Evolutionary conservation across 768 basidiomycete genomes (phyloP), one percentile per base, ranked within the genome.

Genomic region (Tremella yokohamensis): DNA sequence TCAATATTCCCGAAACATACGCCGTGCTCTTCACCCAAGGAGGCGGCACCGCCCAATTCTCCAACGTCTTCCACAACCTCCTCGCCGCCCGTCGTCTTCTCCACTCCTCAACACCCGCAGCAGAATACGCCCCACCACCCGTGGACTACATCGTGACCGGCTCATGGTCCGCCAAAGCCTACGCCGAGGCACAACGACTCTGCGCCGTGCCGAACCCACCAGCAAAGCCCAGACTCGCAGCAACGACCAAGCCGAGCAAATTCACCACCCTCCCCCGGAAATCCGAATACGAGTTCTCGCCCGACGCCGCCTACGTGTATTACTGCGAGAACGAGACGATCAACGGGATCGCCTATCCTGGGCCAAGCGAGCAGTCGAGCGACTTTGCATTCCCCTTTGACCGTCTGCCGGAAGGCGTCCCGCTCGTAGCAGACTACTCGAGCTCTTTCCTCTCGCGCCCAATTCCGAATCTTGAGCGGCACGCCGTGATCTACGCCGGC

Each of bases 321-420:
- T 98, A 96, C 79, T 99, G 96, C 82, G 96, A 96, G 77, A 99
- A 99, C 81, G 96, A 99, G 80, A 99, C 96, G 13, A 88, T 98
- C 57, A 87, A 94, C 66, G 96, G 96, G 42, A 87, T 92, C 48
- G 87, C 98, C 79, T 98, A 89, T 79, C 79, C 86, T 1, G 29
- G 29, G 29, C 29, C 29, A 11, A 24, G 25, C 8, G 69, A 73
- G 18, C 81, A 80, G 22, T 79, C 84, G 4, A 80, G 60, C 16
- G 49, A 63, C 9, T 61, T 82, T 22, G 81, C 86, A 19, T 96
- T 97, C 82, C 93, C 93, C 3, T 92, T 88, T 80, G 82, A 87
- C 60, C 80, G 83, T 55, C 80, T 93, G 44, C 78, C 78, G 8
- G 81, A 84, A 0, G 74, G 82, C 37, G 73, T 79, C 24, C 91